Evolutionary conservation across 2,329 filamentous ascomycete species (phyloP), one percentile per base, ranked within the genome.

Genomic region (Botrytis tulipae): DNA sequence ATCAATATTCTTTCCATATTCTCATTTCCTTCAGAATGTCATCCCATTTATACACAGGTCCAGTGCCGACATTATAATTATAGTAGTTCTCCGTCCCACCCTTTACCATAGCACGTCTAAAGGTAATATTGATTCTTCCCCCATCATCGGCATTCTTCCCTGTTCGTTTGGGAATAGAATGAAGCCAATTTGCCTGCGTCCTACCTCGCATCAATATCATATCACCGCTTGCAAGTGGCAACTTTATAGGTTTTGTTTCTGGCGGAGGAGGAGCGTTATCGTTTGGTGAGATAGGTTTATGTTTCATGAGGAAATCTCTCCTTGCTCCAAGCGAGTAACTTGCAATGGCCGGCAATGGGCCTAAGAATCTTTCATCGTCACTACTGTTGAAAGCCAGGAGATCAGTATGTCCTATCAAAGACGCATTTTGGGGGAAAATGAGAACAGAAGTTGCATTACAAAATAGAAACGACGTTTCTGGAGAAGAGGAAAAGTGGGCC

Each of bases 71-170:
- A 82, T 95, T 95, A 82, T 95, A 95, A 79, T 90, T 88, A 81
- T 95, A 94, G 81, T 95, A 95, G 81, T 95, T 95, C 78, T 93
- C 90, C 42, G 92, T 95, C 1, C 92, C 92, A 5, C 84, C 91
- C 77, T 87, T 91, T 35, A 92, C 85, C 84, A 93, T 86, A 35
- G 91, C 93, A 76, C 86, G 87, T 42, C 93, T 84, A 79, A 95
- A 93, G 0, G 93, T 95, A 76, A 95, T 94, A 79, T 95, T 95
- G 77, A 92, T 90, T 66, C 90, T 84, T 4, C 89, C 89, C 37
- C 89, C 87, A 44, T 91, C 90, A 69, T 86, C 86, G 44, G 86
- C 87, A 62, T 88, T 88, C 80, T 86, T 88, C 4, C 90, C 90
- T 57, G 88, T 90, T 32, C 92, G 83, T 81, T 95, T 95, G 0